Evolutionary conservation across 768 basidiomycete genomes (phyloP).

Genomic region (Pleurotus citrinopileatus): DNA sequence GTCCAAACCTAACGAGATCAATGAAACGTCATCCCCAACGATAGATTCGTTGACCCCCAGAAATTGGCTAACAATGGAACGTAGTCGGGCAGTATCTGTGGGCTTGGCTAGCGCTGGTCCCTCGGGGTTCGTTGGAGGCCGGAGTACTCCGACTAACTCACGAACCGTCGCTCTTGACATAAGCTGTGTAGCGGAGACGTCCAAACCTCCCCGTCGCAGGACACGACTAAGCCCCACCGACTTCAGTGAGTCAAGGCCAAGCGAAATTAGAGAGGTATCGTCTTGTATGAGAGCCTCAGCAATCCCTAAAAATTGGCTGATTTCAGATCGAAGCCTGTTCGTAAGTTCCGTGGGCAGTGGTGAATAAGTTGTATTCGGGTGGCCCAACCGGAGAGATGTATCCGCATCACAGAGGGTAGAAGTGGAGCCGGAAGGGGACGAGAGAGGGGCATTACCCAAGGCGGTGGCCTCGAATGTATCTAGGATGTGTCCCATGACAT

Average conservation of each 20-base stretch:
- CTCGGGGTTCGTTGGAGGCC: background rate
- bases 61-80: slow-evolving; percentile 22
- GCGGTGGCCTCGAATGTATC: slow-evolving; percentile 21
- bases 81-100: slow-evolving; percentile 14
- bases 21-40: slow-evolving; percentile 27
- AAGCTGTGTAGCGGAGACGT: slow-evolving; percentile 32
- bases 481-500: slow-evolving; percentile 17
- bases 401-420: background rate
- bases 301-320: slow-evolving; percentile 25
- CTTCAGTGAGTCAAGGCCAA: slow-evolving; percentile 47
- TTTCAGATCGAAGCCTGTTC: slow-evolving; percentile 14
- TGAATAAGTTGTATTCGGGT: too few species aligned
- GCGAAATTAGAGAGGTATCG: slow-evolving; percentile 36
- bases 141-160: slow-evolving; percentile 11
- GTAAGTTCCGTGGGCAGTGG: background rate
- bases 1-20: slow-evolving; percentile 44
- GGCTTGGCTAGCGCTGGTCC: slow-evolving; percentile 13
- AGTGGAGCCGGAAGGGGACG: background rate
- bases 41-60: slow-evolving; percentile 20
- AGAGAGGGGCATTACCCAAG: slow-evolving; percentile 10
- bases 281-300: slow-evolving; percentile 18
- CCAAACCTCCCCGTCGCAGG: slow-evolving; percentile 31
- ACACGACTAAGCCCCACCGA: slow-evolving; percentile 38
- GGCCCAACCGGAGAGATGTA: background rate
- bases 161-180: slow-evolving; percentile 27